phyloP scores from a whole-genome alignment of 2,329 filamentous ascomycete genomes.

The Penicillium sp. region DNA sequence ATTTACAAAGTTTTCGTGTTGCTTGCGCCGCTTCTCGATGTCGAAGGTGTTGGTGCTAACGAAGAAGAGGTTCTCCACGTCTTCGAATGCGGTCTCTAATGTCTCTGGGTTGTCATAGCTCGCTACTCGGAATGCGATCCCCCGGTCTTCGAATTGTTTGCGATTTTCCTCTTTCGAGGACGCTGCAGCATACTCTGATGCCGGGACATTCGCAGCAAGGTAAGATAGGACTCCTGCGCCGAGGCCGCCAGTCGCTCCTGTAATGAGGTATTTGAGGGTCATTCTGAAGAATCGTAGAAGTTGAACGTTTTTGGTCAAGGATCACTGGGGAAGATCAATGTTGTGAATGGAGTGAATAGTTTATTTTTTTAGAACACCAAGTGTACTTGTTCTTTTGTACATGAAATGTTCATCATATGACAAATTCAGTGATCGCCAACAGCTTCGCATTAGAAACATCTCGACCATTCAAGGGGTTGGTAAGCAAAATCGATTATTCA shows the following conservation, averaged over 20 bases:
- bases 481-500: constrained; percentile 1
- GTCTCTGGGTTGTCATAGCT: constrained; percentile 51
- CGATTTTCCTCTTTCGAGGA: constrained; percentile 47
- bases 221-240: constrained; percentile 35
- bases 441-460: neutral
- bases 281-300: constrained; percentile 12
- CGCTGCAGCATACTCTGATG: constrained; percentile 50
- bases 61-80: constrained; percentile 56
- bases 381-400: neutral
- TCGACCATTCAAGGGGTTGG: neutral
- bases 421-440: neutral
- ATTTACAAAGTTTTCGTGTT: constrained; percentile 52
- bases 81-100: constrained; percentile 50
- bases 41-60: constrained; percentile 55
- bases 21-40: constrained; percentile 46
- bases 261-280: constrained; percentile 40
- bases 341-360: neutral
- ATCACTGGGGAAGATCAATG: neutral
- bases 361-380: neutral
- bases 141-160: constrained; percentile 40
- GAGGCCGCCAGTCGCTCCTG: constrained; percentile 39
- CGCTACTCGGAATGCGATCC: constrained; percentile 52
- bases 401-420: neutral
- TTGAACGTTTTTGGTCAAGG: neutral
- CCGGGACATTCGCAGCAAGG: constrained; percentile 36